Base-by-base conservation (phyloP, 2,329 filamentous ascomycete species). In the Beauveria rudraprayagi region DNA sequence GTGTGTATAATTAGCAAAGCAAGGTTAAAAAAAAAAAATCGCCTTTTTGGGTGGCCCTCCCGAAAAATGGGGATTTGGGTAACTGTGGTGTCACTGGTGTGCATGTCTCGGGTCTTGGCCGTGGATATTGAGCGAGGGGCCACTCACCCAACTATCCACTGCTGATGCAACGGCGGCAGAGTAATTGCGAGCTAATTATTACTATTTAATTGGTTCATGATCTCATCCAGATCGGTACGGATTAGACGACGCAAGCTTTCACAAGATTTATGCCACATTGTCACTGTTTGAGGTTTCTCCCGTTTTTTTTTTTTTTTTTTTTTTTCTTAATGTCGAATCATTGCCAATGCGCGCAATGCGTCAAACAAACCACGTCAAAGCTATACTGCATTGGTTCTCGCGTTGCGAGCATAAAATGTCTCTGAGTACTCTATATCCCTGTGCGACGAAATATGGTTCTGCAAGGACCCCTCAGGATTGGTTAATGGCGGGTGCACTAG, bases 41-140 rank as follows among this genome's bases (percentile, higher is more conserved):
- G 30, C 30, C 22, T 28, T 40, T 28, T 40, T 28, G 24, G 24
- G 43, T 24, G 19, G 16, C 16, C 17, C 22, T 51, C 11, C 56
- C 56, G 56, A 58, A 58, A 58, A 58, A 58, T 51, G 46, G 56
- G 56, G 56, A 51, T 56, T 28, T 22, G 16, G 16, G 22, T 22
- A 22, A 22, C 22, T 22, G 22, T 22, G 22, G 22, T 22, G 22
- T 22, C 22, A 22, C 22, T 58, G 43, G 34, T 60, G 44, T 60
- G 37, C 37, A 28, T 50, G 56, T 60, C 56, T 60, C 56, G 48
- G 56, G 56, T 53, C 56, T 60, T 60, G 56, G 48, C 56, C 56
- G 56, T 53, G 37, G 47, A 26, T 34, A 28, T 50, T 24, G 56
- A 51, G 22, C 22, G 6, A 51, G 53, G 37, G 37, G 34, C 30